Base-by-base conservation (phyloP, 768 basidiomycete species). In the Pleurotus pulmonarius region DNA sequence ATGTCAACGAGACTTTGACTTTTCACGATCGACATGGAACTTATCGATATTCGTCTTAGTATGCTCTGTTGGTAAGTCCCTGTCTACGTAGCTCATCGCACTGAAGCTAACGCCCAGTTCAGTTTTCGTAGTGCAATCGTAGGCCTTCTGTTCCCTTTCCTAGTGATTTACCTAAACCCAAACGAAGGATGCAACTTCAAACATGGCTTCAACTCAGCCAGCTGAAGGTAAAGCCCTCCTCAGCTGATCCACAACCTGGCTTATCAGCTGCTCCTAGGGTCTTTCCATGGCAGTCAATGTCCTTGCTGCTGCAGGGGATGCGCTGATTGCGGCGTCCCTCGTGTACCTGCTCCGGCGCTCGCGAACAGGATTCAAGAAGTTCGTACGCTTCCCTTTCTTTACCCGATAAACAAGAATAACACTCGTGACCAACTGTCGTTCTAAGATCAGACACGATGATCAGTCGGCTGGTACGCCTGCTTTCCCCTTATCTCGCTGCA, bases 51-150 rank as follows among this genome's bases (percentile, higher is more conserved):
- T 34, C 29, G 29, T 34, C 29, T 15, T 25, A 76, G 75, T 65
- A 40, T 76, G 75, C 56, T 77, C 75, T 44, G 69, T 75, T 46
- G 75, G 77, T 77, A 66, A 55, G 73, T 62, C 20, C n/a, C 22
- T n/a, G 25, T 15, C 22, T 18, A 18, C 39, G 22, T 22, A 43
- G 55, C 3, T 59, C 9, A 54, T 8, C 25, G 45, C 40, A 7
- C 51, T 53, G 20, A 56, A 46, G 55, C 41, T n/a, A 16, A 51
- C 45, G 41, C 37, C 13, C 39, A 41, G 20, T 44, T 44, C n/a
- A 80, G 80, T 69, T 9, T 82, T 82, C 56, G 79, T 78, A 11
- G 70, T 74, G 13, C 66, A 74, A 59, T 79, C 80, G 79, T 80
- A 57, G 65, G 79, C 64, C 13, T 25, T 26, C 56, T 26, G 22